A percentile compares a stretch with the other conserved stretches of the same genome.
Evolutionary conservation across 768 basidiomycete genomes (phyloP).

Genomic region (Rhizopogon sp.): DNA sequence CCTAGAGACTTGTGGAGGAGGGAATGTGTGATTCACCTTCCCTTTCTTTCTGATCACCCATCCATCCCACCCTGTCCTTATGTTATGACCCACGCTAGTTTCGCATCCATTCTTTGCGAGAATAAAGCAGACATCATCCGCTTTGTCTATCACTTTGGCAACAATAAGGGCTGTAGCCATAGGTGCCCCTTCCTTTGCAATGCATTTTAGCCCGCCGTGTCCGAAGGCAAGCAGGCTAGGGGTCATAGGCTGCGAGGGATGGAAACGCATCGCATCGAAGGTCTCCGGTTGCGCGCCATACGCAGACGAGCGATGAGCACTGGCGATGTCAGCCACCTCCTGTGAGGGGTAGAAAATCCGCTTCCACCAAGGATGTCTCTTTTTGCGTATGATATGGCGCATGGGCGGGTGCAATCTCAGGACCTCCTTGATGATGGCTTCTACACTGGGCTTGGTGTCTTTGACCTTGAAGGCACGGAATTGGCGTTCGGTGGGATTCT

Average conservation of each 20-base stretch:
- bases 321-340: constrained; percentile 21
- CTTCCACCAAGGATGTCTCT: constrained; percentile 9
- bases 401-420: constrained; percentile 25
- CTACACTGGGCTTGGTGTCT: constrained; percentile 13
- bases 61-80: constrained; percentile 40
- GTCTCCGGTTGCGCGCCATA: constrained; percentile 29
- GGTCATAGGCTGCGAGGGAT: constrained; percentile 20
- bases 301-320: constrained; percentile 5
- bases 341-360: constrained; percentile 5
- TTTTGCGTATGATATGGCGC: constrained; percentile 7
- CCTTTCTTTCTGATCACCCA: constrained; percentile 25
- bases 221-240: constrained; percentile 42
- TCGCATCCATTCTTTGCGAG: constrained; percentile 4
- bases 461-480: constrained; percentile 14
- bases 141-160: constrained; percentile 34
- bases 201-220: constrained; percentile 27
- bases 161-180: constrained; percentile 45
- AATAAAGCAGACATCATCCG: constrained; percentile 24
- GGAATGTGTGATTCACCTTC: not conserved
- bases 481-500: constrained; percentile 16
- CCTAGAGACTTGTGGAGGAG: not conserved
- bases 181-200: constrained; percentile 46
- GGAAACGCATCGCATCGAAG: constrained; percentile 42
- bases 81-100: constrained; percentile 15
- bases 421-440: constrained; percentile 21